Evolutionary conservation across 2,329 filamentous ascomycete species (phyloP).

Genomic region (Colletotrichum siamense): DNA sequence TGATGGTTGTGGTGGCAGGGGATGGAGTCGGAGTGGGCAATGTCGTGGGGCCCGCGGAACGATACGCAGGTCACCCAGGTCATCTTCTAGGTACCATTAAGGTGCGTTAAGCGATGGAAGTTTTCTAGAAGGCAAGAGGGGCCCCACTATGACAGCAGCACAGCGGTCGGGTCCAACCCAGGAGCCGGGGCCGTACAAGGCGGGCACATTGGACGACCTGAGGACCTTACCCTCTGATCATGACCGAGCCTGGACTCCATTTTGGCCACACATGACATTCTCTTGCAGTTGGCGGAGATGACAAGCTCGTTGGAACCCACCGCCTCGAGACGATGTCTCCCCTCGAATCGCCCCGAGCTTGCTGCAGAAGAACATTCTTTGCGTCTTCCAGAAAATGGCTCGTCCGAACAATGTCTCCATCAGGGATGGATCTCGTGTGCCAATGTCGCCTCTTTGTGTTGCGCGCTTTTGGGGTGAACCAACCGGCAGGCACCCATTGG

Average conservation of each 20-base stretch:
- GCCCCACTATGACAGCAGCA: not conserved
- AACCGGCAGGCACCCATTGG: not conserved
- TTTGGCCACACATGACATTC: conserved; percentile 7
- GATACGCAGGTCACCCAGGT: conserved; percentile 6
- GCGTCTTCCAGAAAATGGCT: conserved; percentile 20
- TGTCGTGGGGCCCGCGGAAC: conserved; percentile 7
- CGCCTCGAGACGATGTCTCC: not conserved
- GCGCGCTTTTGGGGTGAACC: conserved; percentile 7
- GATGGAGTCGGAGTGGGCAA: not conserved
- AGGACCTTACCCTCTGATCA: not conserved
- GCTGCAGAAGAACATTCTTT: not conserved
- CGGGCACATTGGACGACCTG: not conserved
- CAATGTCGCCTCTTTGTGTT: not conserved
- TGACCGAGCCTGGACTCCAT: not conserved
- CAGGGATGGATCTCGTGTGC: not conserved
- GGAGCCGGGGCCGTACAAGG: not conserved
- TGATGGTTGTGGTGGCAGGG: not conserved
- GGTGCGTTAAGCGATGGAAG: conserved; percentile 15
- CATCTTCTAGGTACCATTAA: not conserved
- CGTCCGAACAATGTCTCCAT: conserved; percentile 16
- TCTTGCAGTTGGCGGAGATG: not conserved
- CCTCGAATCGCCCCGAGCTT: not conserved
- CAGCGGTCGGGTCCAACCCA: not conserved
- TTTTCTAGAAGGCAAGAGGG: conserved; percentile 8
- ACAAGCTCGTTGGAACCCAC: conserved; percentile 10